These are phyloP conservation scores for Penstemon barbatus DNA, from an alignment of 257 asterid species.

Conservation along the genomic window DNA sequence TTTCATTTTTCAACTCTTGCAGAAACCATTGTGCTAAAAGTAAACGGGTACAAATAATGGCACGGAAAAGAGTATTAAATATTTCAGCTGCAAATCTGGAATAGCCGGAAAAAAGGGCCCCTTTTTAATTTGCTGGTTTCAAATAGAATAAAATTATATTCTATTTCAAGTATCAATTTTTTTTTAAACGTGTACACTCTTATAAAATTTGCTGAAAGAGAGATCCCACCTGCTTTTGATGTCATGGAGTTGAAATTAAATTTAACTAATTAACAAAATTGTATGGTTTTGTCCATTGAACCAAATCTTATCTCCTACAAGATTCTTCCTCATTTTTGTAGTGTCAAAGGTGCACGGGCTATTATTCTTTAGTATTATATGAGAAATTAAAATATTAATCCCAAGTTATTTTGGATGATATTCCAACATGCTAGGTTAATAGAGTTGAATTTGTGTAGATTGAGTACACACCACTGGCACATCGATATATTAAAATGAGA, in stretches of 20 bases:
- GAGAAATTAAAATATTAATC: no score
- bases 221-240: neutral
- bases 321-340: neutral
- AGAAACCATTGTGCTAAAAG: neutral
- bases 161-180: neutral
- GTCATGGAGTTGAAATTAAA: neutral
- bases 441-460: no score
- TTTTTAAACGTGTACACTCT: neutral
- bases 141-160: neutral
- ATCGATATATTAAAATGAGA: no score
- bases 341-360: neutral
- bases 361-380: neutral
- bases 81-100: neutral
- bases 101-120: neutral
- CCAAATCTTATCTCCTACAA: neutral
- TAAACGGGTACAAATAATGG: slow-evolving; percentile 5
- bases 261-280: neutral
- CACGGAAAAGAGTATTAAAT: neutral
- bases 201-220: neutral
- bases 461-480: no score
- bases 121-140: neutral
- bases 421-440: no score
- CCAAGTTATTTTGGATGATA: no score
- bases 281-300: no score
- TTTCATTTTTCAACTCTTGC: neutral